Conservation (phyloP, 2,329 filamentous ascomycete genomes). For the Monilinia aucupariae region DNA sequence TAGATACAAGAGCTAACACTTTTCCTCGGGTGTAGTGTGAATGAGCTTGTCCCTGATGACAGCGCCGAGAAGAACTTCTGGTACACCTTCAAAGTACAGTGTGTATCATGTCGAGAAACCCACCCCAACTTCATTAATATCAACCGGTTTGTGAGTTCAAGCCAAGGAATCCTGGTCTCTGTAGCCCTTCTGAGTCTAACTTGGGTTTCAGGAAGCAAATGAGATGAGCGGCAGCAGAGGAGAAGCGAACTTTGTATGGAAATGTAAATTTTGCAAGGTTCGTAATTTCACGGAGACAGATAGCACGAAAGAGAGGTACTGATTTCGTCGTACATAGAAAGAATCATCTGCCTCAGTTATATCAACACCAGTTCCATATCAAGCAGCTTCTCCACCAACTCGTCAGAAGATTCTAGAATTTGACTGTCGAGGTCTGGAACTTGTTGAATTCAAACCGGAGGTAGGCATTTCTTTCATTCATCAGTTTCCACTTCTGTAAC, state of each 20-base stretch:
- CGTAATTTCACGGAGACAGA: slow-evolving; percentile 22
- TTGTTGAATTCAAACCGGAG: slow-evolving; percentile 84
- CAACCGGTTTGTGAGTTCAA: slow-evolving; percentile 66
- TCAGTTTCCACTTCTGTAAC: neutral
- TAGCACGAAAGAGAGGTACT: neutral
- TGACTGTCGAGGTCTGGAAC: slow-evolving; percentile 91
- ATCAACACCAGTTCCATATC: slow-evolving; percentile 65
- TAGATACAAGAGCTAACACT: neutral
- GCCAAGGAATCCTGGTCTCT: neutral
- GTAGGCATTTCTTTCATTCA: slow-evolving; percentile 43
- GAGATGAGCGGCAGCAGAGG: slow-evolving; percentile 90
- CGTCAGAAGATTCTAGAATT: slow-evolving; percentile 78
- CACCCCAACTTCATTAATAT: slow-evolving; percentile 84
- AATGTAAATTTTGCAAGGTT: slow-evolving; percentile 96
- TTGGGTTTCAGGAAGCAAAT: slow-evolving; percentile 63
- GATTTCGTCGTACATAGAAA: slow-evolving; percentile 45
- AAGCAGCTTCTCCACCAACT: slow-evolving; percentile 66
- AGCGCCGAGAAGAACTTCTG: slow-evolving; percentile 78
- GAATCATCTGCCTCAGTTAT: slow-evolving; percentile 84
- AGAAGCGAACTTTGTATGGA: slow-evolving; percentile 99
- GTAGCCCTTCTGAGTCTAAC: neutral
- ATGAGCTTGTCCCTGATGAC: slow-evolving; percentile 80
- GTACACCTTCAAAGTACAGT: slow-evolving; percentile 98
- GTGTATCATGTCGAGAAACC: slow-evolving; percentile 90
- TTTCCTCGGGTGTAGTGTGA: slow-evolving; percentile 57